Evolutionary conservation across 176 grass and related monocot species (phyloP).

Genomic region (Pontederia crassipes): DNA sequence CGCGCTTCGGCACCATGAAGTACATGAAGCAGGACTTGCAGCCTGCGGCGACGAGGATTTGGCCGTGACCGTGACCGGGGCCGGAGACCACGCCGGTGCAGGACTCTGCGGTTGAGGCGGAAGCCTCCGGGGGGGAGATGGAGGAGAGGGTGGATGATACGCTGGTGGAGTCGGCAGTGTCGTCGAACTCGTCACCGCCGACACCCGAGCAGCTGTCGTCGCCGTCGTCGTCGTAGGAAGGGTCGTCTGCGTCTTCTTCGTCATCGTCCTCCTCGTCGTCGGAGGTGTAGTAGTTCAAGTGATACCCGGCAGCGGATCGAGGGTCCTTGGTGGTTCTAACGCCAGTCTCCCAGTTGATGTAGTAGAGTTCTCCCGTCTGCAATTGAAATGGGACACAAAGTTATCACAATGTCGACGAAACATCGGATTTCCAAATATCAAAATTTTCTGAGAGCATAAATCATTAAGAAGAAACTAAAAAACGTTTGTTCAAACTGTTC

Average conservation of each 20-base stretch:
- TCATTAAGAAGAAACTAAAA: too few species aligned
- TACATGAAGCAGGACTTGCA: slow-evolving; percentile 12
- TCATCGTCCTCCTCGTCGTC: not conserved
- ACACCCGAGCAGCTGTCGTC: not conserved
- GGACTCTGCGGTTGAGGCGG: slow-evolving; percentile 25
- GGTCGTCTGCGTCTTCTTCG: not conserved
- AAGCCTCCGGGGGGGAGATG: slow-evolving; percentile 53
- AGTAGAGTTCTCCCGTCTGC: slow-evolving; percentile 96
- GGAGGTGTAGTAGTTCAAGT: slow-evolving; percentile 26
- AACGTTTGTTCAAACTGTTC: too few species aligned
- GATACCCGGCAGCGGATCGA: slow-evolving; percentile 13
- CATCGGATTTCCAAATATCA: not conserved
- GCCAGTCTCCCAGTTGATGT: slow-evolving; percentile 92
- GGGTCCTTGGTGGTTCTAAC: slow-evolving; percentile 61
- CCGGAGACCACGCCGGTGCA: too few species aligned
- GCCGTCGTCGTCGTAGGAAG: not conserved
- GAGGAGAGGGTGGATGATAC: slow-evolving; percentile 38
- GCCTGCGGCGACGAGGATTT: slow-evolving; percentile 1
- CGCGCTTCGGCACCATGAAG: slow-evolving; percentile 12
- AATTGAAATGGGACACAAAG: not conserved
- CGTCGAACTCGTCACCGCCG: slow-evolving; percentile 27
- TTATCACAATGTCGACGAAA: not conserved
- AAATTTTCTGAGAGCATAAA: not conserved
- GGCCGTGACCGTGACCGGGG: not conserved
- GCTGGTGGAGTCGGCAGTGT: not conserved